phyloP scores from a whole-genome alignment of 768 basidiomycete genomes.

The Ramaria rubella region DNA sequence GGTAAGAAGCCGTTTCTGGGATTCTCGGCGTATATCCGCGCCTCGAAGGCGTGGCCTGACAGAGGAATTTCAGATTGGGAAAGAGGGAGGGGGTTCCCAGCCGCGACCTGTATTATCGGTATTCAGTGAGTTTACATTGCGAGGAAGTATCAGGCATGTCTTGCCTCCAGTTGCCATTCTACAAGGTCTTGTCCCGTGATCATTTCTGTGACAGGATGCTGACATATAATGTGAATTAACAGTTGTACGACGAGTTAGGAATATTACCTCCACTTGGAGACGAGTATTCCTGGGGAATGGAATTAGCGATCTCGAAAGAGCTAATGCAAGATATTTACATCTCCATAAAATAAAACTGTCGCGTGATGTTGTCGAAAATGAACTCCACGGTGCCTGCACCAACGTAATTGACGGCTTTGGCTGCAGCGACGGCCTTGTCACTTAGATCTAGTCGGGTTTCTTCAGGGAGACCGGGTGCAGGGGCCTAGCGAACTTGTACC shows the following conservation, averaged over 20 bases:
- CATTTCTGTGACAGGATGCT: slow-evolving; percentile 91
- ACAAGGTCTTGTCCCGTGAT: slow-evolving; percentile 91
- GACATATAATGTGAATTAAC: neutral
- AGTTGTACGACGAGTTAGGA: neutral
- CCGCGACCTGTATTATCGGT: slow-evolving; percentile 54
- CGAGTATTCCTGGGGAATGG: slow-evolving; percentile 61
- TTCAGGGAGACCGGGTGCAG: slow-evolving; percentile 78
- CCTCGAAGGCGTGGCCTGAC: slow-evolving; percentile 90
- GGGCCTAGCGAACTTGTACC: slow-evolving; percentile 47
- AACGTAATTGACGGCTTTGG: slow-evolving; percentile 84
- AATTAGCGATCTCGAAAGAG: neutral
- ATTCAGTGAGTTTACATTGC: neutral
- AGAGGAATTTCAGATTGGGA: slow-evolving; percentile 73
- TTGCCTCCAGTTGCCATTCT: slow-evolving; percentile 87
- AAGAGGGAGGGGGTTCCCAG: slow-evolving; percentile 80
- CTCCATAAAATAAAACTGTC: slow-evolving; percentile 92
- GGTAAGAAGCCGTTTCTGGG: slow-evolving; percentile 91
- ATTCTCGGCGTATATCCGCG: slow-evolving; percentile 92
- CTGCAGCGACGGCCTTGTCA: slow-evolving; percentile 86
- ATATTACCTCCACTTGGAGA: slow-evolving; percentile 60
- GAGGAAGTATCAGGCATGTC: neutral
- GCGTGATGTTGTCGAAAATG: slow-evolving; percentile 88
- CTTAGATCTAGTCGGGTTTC: slow-evolving; percentile 78
- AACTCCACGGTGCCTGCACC: slow-evolving; percentile 96
- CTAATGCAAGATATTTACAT: slow-evolving; percentile 45